A percentile compares a stretch with the other conserved stretches of the same genome.
Evolutionary conservation across 306 rosid genomes (phyloP).

Genomic region (Cucumis sativus): DNA sequence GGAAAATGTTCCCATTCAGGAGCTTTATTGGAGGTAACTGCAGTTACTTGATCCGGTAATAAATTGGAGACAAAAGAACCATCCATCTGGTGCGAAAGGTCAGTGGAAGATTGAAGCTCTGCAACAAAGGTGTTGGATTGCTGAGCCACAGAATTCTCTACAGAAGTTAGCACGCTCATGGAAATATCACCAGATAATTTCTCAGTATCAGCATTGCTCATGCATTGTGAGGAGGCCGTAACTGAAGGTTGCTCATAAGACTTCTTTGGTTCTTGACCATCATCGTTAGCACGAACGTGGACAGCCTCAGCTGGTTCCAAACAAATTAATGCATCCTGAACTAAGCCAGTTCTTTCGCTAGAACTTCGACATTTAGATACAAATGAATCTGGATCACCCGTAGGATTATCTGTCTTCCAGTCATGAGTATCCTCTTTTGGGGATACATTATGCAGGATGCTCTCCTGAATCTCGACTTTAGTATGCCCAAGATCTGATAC

Average conservation of each 20-base stretch:
- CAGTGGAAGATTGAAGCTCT: conserved; percentile 25
- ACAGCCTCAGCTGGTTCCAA: conserved; percentile 18
- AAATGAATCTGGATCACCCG: conserved; percentile 20
- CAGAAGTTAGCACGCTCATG: conserved; percentile 13
- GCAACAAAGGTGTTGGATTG: conserved; percentile 23
- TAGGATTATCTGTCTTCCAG: conserved; percentile 15
- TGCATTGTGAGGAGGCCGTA: conserved; percentile 11
- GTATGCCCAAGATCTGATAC: conserved; percentile 24
- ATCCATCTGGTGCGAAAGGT: conserved; percentile 23
- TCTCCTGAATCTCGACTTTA: conserved; percentile 30
- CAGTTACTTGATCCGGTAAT: conserved; percentile 27
- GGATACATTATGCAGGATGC: conserved; percentile 20
- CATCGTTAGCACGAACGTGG: conserved; percentile 18
- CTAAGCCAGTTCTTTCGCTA: conserved; percentile 20
- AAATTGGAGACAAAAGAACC: conserved; percentile 17
- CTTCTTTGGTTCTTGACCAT: conserved; percentile 14
- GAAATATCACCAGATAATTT: conserved; percentile 27
- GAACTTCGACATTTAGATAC: conserved; percentile 22
- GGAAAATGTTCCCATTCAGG: conserved; percentile 27
- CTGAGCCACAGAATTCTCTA: conserved; percentile 21
- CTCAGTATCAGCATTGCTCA: conserved; percentile 15
- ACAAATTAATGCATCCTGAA: conserved; percentile 16
- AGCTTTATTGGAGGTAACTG: conserved; percentile 22
- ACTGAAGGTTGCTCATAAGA: conserved; percentile 22
- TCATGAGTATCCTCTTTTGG: conserved; percentile 21